Percentiles rank a stretch among this genome's conserved stretches.
phyloP scores from a whole-genome alignment of 2,329 filamentous ascomycete genomes.

The Neopestalotiopsis rosae region DNA sequence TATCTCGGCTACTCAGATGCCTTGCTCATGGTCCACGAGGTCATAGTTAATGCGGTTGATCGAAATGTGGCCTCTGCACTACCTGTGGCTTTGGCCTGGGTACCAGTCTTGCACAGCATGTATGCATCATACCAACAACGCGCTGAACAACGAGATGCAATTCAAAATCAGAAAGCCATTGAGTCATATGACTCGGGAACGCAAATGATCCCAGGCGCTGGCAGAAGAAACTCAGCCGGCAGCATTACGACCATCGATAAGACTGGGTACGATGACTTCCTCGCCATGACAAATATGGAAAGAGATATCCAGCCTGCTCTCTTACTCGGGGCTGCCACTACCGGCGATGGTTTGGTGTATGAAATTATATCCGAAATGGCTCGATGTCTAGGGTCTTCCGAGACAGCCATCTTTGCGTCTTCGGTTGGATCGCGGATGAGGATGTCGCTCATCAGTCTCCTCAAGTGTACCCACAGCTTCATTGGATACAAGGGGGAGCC shows the following conservation, averaged over 20 bases:
- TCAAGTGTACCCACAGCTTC: constrained; percentile 69
- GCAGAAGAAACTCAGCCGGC: constrained; percentile 63
- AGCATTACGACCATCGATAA: constrained; percentile 68
- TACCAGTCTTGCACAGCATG: constrained; percentile 74
- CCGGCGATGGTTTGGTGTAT: constrained; percentile 57
- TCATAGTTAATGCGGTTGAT: constrained; percentile 67
- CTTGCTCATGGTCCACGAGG: constrained; percentile 74
- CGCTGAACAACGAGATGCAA: constrained; percentile 63
- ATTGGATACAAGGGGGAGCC: constrained; percentile 77
- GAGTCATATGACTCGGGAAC: constrained; percentile 58
- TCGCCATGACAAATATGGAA: constrained; percentile 54
- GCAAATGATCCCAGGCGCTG: constrained; percentile 45
- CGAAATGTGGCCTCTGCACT: constrained; percentile 66
- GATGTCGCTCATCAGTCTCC: constrained; percentile 69
- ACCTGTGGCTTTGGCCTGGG: constrained; percentile 83
- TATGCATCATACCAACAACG: constrained; percentile 66
- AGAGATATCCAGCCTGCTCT: constrained; percentile 59
- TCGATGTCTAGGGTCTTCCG: constrained; percentile 48
- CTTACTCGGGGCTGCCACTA: constrained; percentile 54
- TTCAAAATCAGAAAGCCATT: constrained; percentile 63
- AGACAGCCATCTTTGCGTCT: constrained; percentile 53
- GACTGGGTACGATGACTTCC: constrained; percentile 63
- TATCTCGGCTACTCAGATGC: constrained; percentile 75
- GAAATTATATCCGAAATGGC: constrained; percentile 59
- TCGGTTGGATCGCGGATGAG: constrained; percentile 69